phyloP scores from a whole-genome alignment of 75 land plant genomes.

The Pinus tabuliformis region DNA sequence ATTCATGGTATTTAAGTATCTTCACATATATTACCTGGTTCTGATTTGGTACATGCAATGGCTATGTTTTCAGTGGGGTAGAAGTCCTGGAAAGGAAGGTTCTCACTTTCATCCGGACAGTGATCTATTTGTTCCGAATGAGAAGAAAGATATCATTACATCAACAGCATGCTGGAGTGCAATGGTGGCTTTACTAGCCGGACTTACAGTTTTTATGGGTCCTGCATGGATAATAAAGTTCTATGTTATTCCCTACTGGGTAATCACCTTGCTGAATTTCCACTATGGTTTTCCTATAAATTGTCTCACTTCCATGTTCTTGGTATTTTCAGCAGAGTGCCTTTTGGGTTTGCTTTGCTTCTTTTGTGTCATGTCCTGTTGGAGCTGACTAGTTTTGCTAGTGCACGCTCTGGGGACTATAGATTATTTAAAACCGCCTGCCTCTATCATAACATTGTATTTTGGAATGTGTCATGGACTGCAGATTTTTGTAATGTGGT shows the following conservation, averaged over 20 bases:
- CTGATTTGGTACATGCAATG: background rate
- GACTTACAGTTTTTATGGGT: constrained; percentile 46
- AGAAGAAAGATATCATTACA: constrained; percentile 62
- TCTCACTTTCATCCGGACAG: constrained; percentile 90
- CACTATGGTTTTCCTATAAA: background rate
- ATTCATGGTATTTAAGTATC: background rate
- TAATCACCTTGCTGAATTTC: constrained; percentile 9
- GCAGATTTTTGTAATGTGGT: constrained; percentile 83
- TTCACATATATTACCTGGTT: background rate
- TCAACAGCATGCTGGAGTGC: constrained; percentile 82
- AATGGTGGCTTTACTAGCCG: constrained; percentile 59
- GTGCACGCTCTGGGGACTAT: background rate
- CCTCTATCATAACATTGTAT: background rate
- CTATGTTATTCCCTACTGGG: constrained; percentile 87
- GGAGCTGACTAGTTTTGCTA: background rate
- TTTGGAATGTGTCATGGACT: background rate
- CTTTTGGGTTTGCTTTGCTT: background rate
- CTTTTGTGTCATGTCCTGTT: constrained; percentile 2
- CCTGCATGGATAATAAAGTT: constrained; percentile 70
- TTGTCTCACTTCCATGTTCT: background rate
- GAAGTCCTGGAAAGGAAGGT: constrained; percentile 87
- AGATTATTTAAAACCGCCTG: background rate
- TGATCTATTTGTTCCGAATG: constrained; percentile 60
- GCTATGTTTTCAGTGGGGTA: constrained; percentile 16
- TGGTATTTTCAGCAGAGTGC: background rate